phyloP scores from a whole-genome alignment of 495 filamentous ascomycete genomes.

The Hamigera avellanea region DNA sequence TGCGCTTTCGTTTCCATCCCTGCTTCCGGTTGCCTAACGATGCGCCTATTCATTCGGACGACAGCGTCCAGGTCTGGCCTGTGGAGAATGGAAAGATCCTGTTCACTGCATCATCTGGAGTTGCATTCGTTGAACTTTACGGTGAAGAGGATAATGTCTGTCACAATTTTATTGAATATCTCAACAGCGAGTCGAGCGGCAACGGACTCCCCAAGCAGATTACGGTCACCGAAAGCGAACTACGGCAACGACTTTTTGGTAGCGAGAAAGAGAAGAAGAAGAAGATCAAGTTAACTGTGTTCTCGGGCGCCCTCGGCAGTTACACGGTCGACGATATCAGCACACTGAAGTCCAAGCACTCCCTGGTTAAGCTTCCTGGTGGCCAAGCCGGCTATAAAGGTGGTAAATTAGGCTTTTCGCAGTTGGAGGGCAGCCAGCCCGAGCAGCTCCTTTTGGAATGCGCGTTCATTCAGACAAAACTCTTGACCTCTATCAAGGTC shows the following conservation, averaged over 20 bases:
- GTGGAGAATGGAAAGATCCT: slow-evolving; percentile 71
- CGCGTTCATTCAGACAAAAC: slow-evolving; percentile 53
- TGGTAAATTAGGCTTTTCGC: slow-evolving; percentile 61
- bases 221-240: slow-evolving; percentile 59
- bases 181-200: slow-evolving; percentile 44
- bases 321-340: slow-evolving; percentile 64
- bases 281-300: slow-evolving; percentile 56
- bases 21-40: slow-evolving; percentile 82
- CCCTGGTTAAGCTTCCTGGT: slow-evolving; percentile 63
- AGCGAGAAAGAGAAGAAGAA: slow-evolving; percentile 60
- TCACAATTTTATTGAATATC: slow-evolving; percentile 68
- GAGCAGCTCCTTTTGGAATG: slow-evolving; percentile 67
- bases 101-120: slow-evolving; percentile 67
- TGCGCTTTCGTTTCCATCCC: slow-evolving; percentile 83
- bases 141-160: slow-evolving; percentile 64
- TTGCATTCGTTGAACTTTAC: slow-evolving; percentile 74
- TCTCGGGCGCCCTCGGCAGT: slow-evolving; percentile 61
- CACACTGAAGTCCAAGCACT: slow-evolving; percentile 54
- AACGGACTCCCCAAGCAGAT: slow-evolving; percentile 57
- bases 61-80: slow-evolving; percentile 79
- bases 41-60: slow-evolving; percentile 48
- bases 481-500: slow-evolving; percentile 62
- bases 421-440: slow-evolving; percentile 58
- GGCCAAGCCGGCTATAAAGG: slow-evolving; percentile 63
- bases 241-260: slow-evolving; percentile 50